phyloP scores from a whole-genome alignment of 495 filamentous ascomycete species.

The Daldinia grandis region DNA sequence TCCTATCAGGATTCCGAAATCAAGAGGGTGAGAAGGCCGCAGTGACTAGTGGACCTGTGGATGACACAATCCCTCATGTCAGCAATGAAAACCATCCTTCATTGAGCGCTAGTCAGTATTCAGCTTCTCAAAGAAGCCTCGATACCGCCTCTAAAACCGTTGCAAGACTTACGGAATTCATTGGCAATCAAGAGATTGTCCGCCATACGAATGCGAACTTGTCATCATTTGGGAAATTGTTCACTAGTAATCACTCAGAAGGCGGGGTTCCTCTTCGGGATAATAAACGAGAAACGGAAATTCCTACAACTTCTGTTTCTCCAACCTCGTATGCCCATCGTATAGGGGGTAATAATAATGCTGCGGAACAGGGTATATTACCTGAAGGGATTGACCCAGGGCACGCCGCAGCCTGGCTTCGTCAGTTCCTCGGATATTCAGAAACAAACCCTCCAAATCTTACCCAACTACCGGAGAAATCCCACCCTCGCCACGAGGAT shows the following conservation, averaged over 20 bases:
- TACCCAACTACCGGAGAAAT: constrained; percentile 43
- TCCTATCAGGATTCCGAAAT: constrained; percentile 27
- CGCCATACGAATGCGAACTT: constrained; percentile 7
- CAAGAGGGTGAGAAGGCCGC: constrained; percentile 11
- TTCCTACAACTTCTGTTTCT: constrained; percentile 19
- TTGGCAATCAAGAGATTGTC: constrained; percentile 31
- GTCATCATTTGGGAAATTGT: neutral
- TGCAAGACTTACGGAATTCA: constrained; percentile 11
- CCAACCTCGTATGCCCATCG: constrained; percentile 16
- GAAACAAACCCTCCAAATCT: constrained; percentile 25
- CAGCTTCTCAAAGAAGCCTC: constrained; percentile 27
- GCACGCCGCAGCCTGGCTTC: constrained; percentile 39
- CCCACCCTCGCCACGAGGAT: constrained; percentile 34
- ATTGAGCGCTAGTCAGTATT: constrained; percentile 24
- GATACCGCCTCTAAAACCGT: constrained; percentile 4
- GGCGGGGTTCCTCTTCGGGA: neutral
- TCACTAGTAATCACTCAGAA: neutral
- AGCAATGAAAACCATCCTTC: constrained; percentile 17
- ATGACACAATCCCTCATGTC: neutral
- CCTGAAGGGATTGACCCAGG: constrained; percentile 20
- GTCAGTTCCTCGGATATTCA: constrained; percentile 40
- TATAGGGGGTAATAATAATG: neutral
- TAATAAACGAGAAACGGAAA: neutral
- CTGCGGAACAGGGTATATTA: constrained; percentile 5
- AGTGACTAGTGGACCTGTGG: neutral